A percentile compares a stretch with the other conserved stretches of the same genome.
Conservation (phyloP, 192 early-diverging fungal species). For the Helicostylum pulchrum region DNA sequence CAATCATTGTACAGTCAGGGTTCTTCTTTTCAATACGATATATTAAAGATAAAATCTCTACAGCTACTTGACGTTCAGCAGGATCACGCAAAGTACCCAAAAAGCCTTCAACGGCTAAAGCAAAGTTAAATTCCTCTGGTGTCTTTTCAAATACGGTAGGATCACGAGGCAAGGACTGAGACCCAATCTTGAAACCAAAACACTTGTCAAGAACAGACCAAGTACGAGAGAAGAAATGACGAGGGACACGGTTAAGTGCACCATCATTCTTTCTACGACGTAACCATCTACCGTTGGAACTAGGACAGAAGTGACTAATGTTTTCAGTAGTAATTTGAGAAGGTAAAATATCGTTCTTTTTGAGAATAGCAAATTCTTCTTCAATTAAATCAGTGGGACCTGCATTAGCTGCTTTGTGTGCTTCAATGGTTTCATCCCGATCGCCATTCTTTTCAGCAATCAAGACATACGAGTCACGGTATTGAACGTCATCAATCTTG, state of each 20-base stretch:
- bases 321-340: constrained; percentile 45
- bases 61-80: constrained; percentile 76
- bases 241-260: constrained; percentile 76
- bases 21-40: constrained; percentile 63
- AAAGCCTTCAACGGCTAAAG: constrained; percentile 70
- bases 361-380: constrained; percentile 45
- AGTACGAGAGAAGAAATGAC: constrained; percentile 74
- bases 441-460: constrained; percentile 71
- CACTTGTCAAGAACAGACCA: constrained; percentile 67
- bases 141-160: constrained; percentile 83
- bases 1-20: constrained; percentile 51
- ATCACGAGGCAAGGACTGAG: constrained; percentile 61
- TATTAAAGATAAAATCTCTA: constrained; percentile 69
- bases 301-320: constrained; percentile 45
- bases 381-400: constrained; percentile 63
- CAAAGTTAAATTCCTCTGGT: constrained; percentile 84
- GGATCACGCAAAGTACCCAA: constrained; percentile 72
- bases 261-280: constrained; percentile 82
- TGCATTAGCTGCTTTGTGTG: constrained; percentile 44
- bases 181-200: constrained; percentile 57
- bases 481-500: constrained; percentile 51
- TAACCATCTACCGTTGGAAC: constrained; percentile 63
- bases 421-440: constrained; percentile 42
- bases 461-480: constrained; percentile 82
- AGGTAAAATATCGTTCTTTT: constrained; percentile 38